Evolutionary conservation across 108 stramenopile species (phyloP), one percentile per base, ranked within the genome.

Genomic region (Pinguiococcus pyrenoidosus): DNA sequence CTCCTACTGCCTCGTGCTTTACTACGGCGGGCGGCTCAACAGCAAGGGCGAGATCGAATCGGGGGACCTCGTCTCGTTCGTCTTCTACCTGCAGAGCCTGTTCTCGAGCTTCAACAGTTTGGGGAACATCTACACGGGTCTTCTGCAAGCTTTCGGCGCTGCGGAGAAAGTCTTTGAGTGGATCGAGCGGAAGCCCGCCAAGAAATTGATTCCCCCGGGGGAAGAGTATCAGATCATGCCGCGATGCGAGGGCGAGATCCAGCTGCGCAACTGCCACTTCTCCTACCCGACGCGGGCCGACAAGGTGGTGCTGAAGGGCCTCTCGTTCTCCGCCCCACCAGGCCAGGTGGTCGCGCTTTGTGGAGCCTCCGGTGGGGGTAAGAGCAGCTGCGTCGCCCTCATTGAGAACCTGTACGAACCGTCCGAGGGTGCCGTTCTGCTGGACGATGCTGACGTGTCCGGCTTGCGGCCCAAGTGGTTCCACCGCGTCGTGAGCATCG

Each of bases 351-450:
- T 81, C 2, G 87, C 84, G 3, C 53, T 89, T 45, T 81, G 81
- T 3, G 87, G 87, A 7, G 69, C 74, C 6, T 53, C 49, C 21
- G 87, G 87, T n/a, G 76, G 77, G n/a, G 87, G 87, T 14, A 89
- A 89, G 60, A 57, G 44, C 29, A 64, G 45, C 43, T 52, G 73
- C 43, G 60, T 83, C 35, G 74, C 77, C 0, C 53, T 89, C 36
- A 39, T 89, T 3, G 79, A 82, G 50, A 73, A 81, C 54, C 52
- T 84, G 26, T 89, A 89, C 55, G 81, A 84, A 30, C 82, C 76
- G 20, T 43, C 54, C 2, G 1, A 24, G 30, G 17, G 85, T 1
- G 56, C 26, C 40, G 64, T 69, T 30, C n/a, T 49, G 52, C 41
- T 65, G 62, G 78, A 61, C 22, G 78, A 49, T 23, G 36, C 34